A percentile compares a stretch with the other conserved stretches of the same genome.
These are phyloP conservation scores for Phlyctochytrium bullatum DNA, from an alignment of 192 early-diverging fungal genomes.

Conservation along the genomic window DNA sequence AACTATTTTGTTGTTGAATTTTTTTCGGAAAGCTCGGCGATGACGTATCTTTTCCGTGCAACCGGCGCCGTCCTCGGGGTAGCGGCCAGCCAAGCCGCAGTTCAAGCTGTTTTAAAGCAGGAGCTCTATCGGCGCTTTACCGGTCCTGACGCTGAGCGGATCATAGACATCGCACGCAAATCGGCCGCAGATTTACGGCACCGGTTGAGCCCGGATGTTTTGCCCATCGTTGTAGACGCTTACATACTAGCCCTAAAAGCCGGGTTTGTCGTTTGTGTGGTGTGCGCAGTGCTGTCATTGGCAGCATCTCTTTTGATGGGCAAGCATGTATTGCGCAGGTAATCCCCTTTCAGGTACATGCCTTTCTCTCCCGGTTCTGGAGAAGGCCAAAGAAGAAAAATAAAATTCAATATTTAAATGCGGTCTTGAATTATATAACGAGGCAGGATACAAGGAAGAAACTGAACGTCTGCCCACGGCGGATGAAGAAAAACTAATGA, in stretches of 20 bases:
- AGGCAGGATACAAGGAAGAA: too few species aligned
- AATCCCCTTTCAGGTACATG: too few species aligned
- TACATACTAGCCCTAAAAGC: background rate
- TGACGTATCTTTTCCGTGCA: conserved; percentile 11
- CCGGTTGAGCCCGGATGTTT: background rate
- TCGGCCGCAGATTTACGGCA: background rate
- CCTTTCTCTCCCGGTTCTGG: too few species aligned
- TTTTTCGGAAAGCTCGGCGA: conserved; percentile 1
- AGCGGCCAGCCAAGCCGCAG: conserved; percentile 21
- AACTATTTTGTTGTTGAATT: too few species aligned
- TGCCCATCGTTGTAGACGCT: background rate
- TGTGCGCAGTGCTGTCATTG: background rate
- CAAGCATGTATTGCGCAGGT: background rate
- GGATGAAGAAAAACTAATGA: too few species aligned
- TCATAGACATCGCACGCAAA: conserved; percentile 2
- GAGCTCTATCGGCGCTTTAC: background rate
- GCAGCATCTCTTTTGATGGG: background rate
- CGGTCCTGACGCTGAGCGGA: background rate
- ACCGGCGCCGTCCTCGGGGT: conserved; percentile 14
- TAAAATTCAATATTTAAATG: too few species aligned
- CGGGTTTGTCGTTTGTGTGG: background rate
- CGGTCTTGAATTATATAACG: too few species aligned
- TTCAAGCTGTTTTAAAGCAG: conserved; percentile 37
- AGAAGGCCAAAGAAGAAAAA: too few species aligned
- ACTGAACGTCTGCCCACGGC: too few species aligned